Evolutionary conservation across 495 filamentous ascomycete species (phyloP), one percentile per base, ranked within the genome.

Genomic region (Aspergillus asperescens): DNA sequence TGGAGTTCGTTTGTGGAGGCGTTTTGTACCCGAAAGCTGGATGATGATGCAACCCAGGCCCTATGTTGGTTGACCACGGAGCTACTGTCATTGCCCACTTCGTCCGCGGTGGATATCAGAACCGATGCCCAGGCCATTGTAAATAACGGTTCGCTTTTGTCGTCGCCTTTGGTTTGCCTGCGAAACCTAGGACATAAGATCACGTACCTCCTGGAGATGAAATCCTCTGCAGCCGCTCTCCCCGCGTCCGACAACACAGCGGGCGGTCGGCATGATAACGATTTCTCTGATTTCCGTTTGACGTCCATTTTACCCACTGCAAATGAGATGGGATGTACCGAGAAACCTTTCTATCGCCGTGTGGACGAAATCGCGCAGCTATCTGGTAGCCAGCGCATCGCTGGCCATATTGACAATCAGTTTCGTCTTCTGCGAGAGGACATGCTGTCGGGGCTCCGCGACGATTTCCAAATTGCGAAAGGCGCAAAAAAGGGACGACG

Each of bases 181-280:
- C 71, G 75, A 7, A 68, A 16, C 0, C 18, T 64, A 9, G 77
- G 63, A 12, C 62, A 74, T 8, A 79, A 72, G 52, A 74, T 83
- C 41, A 65, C 77, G 34, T 62, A 78, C 44, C 47, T 70, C 5
- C 24, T 79, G 0, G 43, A 57, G 2, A 65, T 62, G 31, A 62
- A 57, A 29, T 53, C 64, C 0, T 55, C 60, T 23, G 49, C 9
- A 16, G 38, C 31, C 9, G 32, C 10, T 37, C 1, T 16, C 19
- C 6, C 55, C 22, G 12, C 42, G 13, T 48, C 35, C 1, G 64
- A 60, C 0, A 41, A 22, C 16, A 63, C 55, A 1, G 79, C 85
- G 4, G 88, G 88, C 3, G 87, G 88, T 0, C 78, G 88, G 0
- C 88, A 94, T 58, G 85, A 94, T 58, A 92, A 94, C 59, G 88